Base-by-base conservation (phyloP, 2,329 filamentous ascomycete genomes). In the Cladophialophora chaetospira region DNA sequence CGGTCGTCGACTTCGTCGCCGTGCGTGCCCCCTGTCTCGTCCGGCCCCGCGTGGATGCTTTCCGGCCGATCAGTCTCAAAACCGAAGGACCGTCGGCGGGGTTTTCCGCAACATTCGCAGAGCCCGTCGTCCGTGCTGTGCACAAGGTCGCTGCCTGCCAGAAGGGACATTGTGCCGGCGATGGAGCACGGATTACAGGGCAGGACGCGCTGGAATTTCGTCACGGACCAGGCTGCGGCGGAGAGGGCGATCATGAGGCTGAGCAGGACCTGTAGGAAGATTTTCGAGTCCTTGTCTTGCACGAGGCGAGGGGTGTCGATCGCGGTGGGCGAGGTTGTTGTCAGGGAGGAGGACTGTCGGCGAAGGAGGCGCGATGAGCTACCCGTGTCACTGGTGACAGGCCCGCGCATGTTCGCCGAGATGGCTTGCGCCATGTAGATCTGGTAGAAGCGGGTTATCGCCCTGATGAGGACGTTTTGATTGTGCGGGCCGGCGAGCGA, bases 381-480 rank as follows among this genome's bases (percentile, higher is more conserved):
- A 10, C 17, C 15, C n/a, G 43, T 49, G 40, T 19, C n/a, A 10
- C 44, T 47, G n/a, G 52, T 44, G 15, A 47, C 25, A 5, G 49
- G 44, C 5, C 29, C 21, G 31, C 63, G 63, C 58, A 66, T 63
- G 51, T 65, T 64, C 23, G 57, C 43, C 19, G 61, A 61, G 55
- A 65, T 63, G 29, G 57, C 61, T 50, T 66, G 63, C 15, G 64
- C 63, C 64, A 66, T 66, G 51, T 65, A 66, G 15, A 58, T 48
- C 15, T 55, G 46, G 43, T 66, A 66, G 33, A 63, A 62, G 17
- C 48, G 17, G 44, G 51, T 64, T 47, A 65, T 55, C 1, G 60
- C 58, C 38, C 55, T 36, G 29, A 57, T 15, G 17, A 64, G 60
- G 8, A 45, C 51, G 25, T 54, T 31, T 47, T 58, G 57, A 28